A percentile compares a stretch with the other conserved stretches of the same genome.
Evolutionary conservation across 2,329 filamentous ascomycete species (phyloP).

Genomic region (Talaromyces sp.): DNA sequence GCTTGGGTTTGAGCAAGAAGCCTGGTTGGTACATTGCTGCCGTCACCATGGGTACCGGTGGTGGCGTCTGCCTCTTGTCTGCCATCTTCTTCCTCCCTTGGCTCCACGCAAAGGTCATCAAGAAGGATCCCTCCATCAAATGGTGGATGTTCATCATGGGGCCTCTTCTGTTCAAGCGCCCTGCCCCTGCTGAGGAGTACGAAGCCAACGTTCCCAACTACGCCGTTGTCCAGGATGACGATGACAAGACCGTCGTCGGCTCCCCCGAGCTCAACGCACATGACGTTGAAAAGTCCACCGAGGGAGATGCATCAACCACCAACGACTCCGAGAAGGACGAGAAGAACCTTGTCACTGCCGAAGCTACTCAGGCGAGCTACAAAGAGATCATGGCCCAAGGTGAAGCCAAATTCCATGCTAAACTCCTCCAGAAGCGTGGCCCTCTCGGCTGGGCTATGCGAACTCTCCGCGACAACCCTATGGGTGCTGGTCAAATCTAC

Average conservation of each 20-base stretch:
- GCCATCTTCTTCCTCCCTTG: slow-evolving; percentile 73
- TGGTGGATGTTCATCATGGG: slow-evolving; percentile 64
- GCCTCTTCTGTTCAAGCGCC: slow-evolving; percentile 63
- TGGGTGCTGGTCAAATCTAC: slow-evolving; percentile 71
- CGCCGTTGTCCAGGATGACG: slow-evolving; percentile 68
- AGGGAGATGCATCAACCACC: neutral
- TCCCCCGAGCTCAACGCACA: neutral
- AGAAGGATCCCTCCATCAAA: slow-evolving; percentile 64
- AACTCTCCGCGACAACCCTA: slow-evolving; percentile 68
- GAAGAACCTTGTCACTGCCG: slow-evolving; percentile 44
- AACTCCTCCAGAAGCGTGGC: slow-evolving; percentile 61
- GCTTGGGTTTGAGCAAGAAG: slow-evolving; percentile 63
- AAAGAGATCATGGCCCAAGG: slow-evolving; percentile 60
- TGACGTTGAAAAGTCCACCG: neutral
- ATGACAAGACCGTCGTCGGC: slow-evolving; percentile 40
- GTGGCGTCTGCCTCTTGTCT: slow-evolving; percentile 59
- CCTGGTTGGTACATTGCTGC: slow-evolving; percentile 65
- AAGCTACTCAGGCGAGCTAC: slow-evolving; percentile 58
- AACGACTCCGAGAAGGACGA: slow-evolving; percentile 30
- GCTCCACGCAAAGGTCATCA: slow-evolving; percentile 65
- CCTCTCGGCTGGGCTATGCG: slow-evolving; percentile 84
- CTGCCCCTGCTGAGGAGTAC: slow-evolving; percentile 54
- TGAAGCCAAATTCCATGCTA: slow-evolving; percentile 59
- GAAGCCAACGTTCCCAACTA: slow-evolving; percentile 68
- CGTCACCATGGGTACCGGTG: slow-evolving; percentile 65